Base-by-base conservation (phyloP, 768 basidiomycete species). In the Amanita exitialis region DNA sequence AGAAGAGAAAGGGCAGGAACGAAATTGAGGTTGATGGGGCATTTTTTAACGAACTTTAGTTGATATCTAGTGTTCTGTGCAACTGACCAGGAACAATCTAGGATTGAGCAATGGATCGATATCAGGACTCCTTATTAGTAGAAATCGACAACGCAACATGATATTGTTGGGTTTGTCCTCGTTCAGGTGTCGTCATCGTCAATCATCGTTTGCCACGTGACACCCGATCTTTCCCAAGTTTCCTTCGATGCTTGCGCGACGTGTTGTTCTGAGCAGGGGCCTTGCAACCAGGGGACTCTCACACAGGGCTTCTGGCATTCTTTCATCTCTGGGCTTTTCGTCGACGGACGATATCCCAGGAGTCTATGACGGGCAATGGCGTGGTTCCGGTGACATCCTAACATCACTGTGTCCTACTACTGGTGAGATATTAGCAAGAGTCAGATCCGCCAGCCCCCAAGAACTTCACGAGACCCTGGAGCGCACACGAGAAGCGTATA, bases 281-380 rank as follows among this genome's bases (percentile, higher is more conserved):
- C 25, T 54, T 32, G 30, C 49, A 32, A 48, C 53, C 23, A 57
- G 61, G 35, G 58, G 54, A 38, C 43, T 67, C 62, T 92, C 89
- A 6, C 75, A 72, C 51, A 75, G 90, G 56, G 90, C 87, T 2
- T 79, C 89, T 6, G 66, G 67, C 41, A 69, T 92, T 49, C 74
- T 93, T 56, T 70, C 75, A 34, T 72, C 82, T 1, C 63, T 90
- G 46, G 82, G 79, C 57, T 78, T 91, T 51, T 71, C 73, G 6
- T 70, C 73, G 4, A 62, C 69, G n/a, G 68, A 69, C 10, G 82
- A 84, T 46, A 59, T 88, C 13, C 66, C 73, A 9, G 90, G 90
- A 2, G 86, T 92, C 15, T 93, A 88, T 59, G 84, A 92, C 60
- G 90, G 90, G 32, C 67, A 75, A 57, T 93, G 90, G 90, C 70